These are phyloP conservation scores for Neonectria sp. DNA, from an alignment of 2,329 filamentous ascomycete genomes.

Conservation along the genomic window DNA sequence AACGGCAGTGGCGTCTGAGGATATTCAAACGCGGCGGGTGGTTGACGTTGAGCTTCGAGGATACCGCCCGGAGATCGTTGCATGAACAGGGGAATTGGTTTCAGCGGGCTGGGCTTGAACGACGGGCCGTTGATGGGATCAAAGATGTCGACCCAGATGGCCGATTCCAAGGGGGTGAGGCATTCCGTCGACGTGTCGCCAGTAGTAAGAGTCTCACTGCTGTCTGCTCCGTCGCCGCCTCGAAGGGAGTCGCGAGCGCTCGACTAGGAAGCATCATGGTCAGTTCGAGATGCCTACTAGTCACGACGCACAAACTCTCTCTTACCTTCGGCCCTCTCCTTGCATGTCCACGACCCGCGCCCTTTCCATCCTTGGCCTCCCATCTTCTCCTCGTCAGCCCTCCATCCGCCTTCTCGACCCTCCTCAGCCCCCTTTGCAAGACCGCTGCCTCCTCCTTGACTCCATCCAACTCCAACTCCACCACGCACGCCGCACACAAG, in stretches of 20 bases:
- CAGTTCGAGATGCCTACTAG: background rate
- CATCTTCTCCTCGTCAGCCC: slow-evolving; percentile 63
- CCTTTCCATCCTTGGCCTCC: slow-evolving; percentile 51
- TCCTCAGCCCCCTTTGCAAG: slow-evolving; percentile 59
- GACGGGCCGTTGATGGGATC: slow-evolving; percentile 63
- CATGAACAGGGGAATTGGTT: slow-evolving; percentile 67
- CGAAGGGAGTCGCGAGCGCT: slow-evolving; percentile 14
- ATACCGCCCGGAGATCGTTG: slow-evolving; percentile 45
- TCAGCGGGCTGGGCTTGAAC: slow-evolving; percentile 65
- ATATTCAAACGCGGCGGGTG: slow-evolving; percentile 30
- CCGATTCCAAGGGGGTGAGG: slow-evolving; percentile 47
- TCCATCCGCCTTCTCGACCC: slow-evolving; percentile 61
- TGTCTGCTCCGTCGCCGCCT: slow-evolving; percentile 21
- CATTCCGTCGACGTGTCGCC: slow-evolving; percentile 32
- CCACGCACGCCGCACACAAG: slow-evolving; percentile 64
- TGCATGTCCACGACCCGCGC: slow-evolving; percentile 12
- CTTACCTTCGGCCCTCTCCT: slow-evolving; percentile 22
- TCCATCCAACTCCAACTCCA: slow-evolving; percentile 57
- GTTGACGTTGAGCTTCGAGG: slow-evolving; percentile 22
- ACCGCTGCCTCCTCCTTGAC: slow-evolving; percentile 51
- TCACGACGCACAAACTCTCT: too few relatives aligned
- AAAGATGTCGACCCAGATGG: slow-evolving; percentile 65
- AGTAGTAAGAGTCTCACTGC: slow-evolving; percentile 19
- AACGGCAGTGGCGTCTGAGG: slow-evolving; percentile 29
- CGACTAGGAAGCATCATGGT: slow-evolving; percentile 22